Evolutionary conservation across 441 rosid genomes (phyloP), one percentile per base, ranked within the genome.

Genomic region (Flueggea neowawraea): DNA sequence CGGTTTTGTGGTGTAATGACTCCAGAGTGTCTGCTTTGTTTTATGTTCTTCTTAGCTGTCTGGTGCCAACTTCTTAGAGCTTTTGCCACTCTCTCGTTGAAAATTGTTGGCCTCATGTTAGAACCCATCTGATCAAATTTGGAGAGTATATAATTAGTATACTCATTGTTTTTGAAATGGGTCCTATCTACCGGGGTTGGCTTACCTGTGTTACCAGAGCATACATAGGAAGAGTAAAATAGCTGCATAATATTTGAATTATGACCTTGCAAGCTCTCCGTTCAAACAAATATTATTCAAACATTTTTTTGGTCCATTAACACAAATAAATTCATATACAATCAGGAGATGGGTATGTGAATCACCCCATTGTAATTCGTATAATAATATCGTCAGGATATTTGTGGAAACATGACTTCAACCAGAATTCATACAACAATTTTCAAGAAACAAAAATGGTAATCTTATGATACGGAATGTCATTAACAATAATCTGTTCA

Each of bases 151-250:
- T n/a, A n/a, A n/a, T n/a, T n/a, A n/a, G n/a, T n/a, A n/a, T n/a
- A n/a, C n/a, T n/a, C n/a, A n/a, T n/a, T n/a, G n/a, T n/a, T n/a
- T n/a, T n/a, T n/a, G n/a, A n/a, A n/a, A n/a, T n/a, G n/a, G n/a
- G n/a, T n/a, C n/a, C n/a, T n/a, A n/a, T n/a, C n/a, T n/a, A n/a
- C n/a, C n/a, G n/a, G n/a, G n/a, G n/a, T n/a, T n/a, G n/a, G n/a
- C n/a, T n/a, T n/a, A 91, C 96, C 89, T 93, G 98, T 16, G 97
- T 94, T 54, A 94, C 98, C 36, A 94, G 64, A 32, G 98, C 98
- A 64, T 94, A 90, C n/a, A 90, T 86, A 52, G 98, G 98, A 57
- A 94, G 84, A 33, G 96, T 90, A 70, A 94, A 88, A 52, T 94
- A 94, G 65, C 98, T 94, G 85, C 98, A 94, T 31, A 90, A 31